A percentile compares a stretch with the other conserved stretches of the same genome.
These are phyloP conservation scores for Drosera spatulata DNA, from an alignment of 179 eudicot genomes.

Conservation along the genomic window DNA sequence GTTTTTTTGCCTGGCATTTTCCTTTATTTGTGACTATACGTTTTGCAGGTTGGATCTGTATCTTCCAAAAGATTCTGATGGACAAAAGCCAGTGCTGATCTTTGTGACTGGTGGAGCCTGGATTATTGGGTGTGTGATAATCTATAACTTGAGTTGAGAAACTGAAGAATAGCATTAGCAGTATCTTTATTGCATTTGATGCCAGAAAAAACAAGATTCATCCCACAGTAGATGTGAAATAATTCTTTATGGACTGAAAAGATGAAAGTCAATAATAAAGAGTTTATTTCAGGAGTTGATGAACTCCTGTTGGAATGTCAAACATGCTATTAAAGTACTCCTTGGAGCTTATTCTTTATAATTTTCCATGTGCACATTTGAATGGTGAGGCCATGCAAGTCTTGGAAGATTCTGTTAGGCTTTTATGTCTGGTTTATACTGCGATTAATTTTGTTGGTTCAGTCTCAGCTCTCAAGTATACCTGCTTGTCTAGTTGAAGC, in stretches of 20 bases:
- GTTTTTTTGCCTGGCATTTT: too few species aligned
- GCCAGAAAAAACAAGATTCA: neutral
- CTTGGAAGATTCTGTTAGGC: neutral
- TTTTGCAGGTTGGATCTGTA: slow-evolving; percentile 78
- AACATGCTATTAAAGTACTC: too few species aligned
- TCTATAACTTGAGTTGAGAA: neutral
- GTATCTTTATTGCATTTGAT: neutral
- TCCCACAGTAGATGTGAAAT: neutral
- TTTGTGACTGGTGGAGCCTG: slow-evolving; percentile 31
- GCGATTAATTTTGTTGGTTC: neutral
- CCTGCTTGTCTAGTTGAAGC: neutral
- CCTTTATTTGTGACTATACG: too few species aligned
- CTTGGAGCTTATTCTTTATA: too few species aligned
- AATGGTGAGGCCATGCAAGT: too few species aligned
- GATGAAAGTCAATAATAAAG: neutral
- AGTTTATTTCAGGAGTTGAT: neutral
- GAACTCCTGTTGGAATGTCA: too few species aligned
- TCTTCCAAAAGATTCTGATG: slow-evolving; percentile 52
- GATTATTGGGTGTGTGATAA: slow-evolving; percentile 65
- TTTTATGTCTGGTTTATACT: neutral
- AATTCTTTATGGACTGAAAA: neutral
- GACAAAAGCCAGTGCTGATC: slow-evolving; percentile 84
- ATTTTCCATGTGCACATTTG: too few species aligned
- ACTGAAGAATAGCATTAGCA: neutral
- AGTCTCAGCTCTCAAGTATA: neutral